Base-by-base conservation (phyloP, 2,329 filamentous ascomycete genomes). In the Ceratocystis variospora region DNA sequence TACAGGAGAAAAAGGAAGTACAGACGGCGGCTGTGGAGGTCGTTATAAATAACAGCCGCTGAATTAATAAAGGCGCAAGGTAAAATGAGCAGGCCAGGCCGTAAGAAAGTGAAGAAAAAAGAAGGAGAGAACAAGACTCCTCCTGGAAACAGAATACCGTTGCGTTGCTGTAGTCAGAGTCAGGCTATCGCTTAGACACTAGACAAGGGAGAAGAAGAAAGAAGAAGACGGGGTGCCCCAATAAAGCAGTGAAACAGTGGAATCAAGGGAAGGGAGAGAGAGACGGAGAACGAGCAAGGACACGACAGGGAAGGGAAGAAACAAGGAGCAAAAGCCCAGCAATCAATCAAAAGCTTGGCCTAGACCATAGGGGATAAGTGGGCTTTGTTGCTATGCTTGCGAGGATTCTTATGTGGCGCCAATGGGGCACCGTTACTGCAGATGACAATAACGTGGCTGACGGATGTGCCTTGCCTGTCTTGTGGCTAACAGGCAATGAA, bases 121-220 rank as follows among this genome's bases (percentile, higher is more conserved):
- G 37, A 41, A 41, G 33, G 33, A 61, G 22, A 61, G 33, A 61
- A 61, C 28, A 61, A 31, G n/a, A 61, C 28, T 61, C 33, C 25
- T 61, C 33, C 28, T 61, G 25, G 55, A 17, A 61, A 50, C 48
- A 31, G 53, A 8, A 57, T 57, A 28, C 22, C 31, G 37, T 46
- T 63, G 61, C 22, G 37, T 46, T 63, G 61, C 22, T 63, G 33
- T 44, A 63, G 41, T 48, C 62, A 41, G 55, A 53, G 48, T 37
- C 62, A n/a, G 46, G 62, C 45, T 31, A 31, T 53, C 45, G 45
- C 31, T 62, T 41, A 62, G 41, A 62, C n/a, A 41, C 17, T n/a
- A 15, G 59, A 19, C 59, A 41, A 37, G 59, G 59, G 12, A 45
- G 31, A 62, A 28, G 59, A 62, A 61, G 55, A 61, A 61, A 17